phyloP scores from a whole-genome alignment of 345 rosid genomes.

The Balakata baccata region DNA sequence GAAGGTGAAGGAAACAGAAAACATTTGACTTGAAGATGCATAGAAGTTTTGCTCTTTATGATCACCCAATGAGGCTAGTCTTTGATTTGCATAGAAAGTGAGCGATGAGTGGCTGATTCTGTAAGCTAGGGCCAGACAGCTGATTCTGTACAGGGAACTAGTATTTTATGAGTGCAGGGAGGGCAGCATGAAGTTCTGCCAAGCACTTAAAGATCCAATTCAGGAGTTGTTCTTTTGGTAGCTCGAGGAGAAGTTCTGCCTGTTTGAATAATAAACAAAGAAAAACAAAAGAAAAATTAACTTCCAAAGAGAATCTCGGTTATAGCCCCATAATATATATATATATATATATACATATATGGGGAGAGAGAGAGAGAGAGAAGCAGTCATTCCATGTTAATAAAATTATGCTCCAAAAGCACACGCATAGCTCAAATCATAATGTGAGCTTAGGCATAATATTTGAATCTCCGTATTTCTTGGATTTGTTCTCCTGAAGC shows the following conservation, averaged over 20 bases:
- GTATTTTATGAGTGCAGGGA: conserved; percentile 78
- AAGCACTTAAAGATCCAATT: conserved; percentile 93
- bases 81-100: conserved; percentile 1
- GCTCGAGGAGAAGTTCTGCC: conserved; percentile 96
- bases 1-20: too few relatives aligned
- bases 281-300: background rate
- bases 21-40: background rate
- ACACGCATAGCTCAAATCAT: background rate
- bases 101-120: conserved; percentile 6
- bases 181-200: conserved; percentile 75
- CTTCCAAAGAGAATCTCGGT: background rate
- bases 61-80: background rate
- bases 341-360: too few relatives aligned
- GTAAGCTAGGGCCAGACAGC: background rate
- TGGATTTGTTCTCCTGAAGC: background rate
- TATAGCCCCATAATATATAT: background rate
- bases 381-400: background rate
- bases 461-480: background rate
- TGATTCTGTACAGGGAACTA: conserved; percentile 30
- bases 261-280: conserved; percentile 28
- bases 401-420: background rate
- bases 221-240: conserved; percentile 80
- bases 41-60: conserved; percentile 1
- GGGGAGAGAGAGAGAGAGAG: background rate
- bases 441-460: background rate